phyloP scores from a whole-genome alignment of 1,139 yeast genomes.

The Pichia sp. region DNA sequence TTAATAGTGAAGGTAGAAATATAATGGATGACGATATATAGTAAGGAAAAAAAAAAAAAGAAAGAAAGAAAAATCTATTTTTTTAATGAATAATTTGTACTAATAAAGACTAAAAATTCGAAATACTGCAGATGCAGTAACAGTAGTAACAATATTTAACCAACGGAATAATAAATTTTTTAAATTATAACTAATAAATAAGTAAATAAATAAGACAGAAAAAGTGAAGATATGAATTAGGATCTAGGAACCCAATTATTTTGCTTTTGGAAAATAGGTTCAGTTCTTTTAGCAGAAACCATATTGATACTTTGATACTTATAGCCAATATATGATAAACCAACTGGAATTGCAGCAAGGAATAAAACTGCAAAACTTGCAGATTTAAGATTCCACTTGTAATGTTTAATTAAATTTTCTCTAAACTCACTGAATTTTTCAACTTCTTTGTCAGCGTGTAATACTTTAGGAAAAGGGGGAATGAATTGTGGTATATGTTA shows the following conservation, averaged over 20 bases:
- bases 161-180: neutral
- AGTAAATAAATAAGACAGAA: neutral
- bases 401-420: constrained; percentile 29
- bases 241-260: constrained; percentile 30
- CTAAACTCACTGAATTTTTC: constrained; percentile 30
- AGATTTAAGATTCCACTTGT: constrained; percentile 30
- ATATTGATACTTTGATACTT: constrained; percentile 26
- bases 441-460: constrained; percentile 27
- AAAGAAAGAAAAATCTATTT: neutral
- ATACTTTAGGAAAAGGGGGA: constrained; percentile 15
- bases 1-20: constrained; percentile 35
- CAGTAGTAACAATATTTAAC: too few relatives aligned
- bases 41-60: neutral
- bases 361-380: constrained; percentile 27
- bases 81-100: neutral
- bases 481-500: neutral
- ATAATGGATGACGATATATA: constrained; percentile 27
- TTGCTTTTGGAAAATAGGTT: constrained; percentile 20
- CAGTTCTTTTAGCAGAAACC: constrained; percentile 27
- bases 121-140: too few relatives aligned
- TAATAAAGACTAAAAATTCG: too few relatives aligned
- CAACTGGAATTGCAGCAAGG: constrained; percentile 31
- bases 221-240: constrained; percentile 4
- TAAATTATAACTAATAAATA: constrained; percentile 6
- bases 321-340: constrained; percentile 29